A percentile compares a stretch with the other conserved stretches of the same genome.
Evolutionary conservation across 2,329 filamentous ascomycete genomes (phyloP).

Genomic region (Colletotrichum navitas): DNA sequence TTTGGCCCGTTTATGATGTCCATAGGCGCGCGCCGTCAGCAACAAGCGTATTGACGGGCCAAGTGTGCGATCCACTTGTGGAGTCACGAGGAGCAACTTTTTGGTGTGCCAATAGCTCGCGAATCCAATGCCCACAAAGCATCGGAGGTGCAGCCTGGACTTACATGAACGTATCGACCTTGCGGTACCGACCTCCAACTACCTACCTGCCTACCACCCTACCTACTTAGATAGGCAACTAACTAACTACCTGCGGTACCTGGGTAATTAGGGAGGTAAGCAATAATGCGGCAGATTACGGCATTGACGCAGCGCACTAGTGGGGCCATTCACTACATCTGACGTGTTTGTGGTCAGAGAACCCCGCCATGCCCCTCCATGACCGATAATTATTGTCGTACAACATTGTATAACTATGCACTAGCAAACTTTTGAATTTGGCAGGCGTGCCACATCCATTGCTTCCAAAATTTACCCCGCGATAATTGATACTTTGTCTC

Average conservation of each 20-base stretch:
- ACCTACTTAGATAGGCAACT: too few relatives aligned
- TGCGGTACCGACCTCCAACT: too few relatives aligned
- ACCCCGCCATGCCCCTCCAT: slow-evolving; percentile 26
- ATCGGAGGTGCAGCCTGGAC: too few relatives aligned
- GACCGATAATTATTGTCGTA: neutral
- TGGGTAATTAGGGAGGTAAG: neutral
- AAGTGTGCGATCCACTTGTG: too few relatives aligned
- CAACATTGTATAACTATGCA: neutral
- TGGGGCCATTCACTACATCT: neutral
- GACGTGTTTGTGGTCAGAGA: slow-evolving; percentile 15
- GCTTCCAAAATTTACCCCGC: slow-evolving; percentile 7
- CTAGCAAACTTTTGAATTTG: slow-evolving; percentile 9
- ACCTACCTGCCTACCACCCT: too few relatives aligned
- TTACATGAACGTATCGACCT: too few relatives aligned
- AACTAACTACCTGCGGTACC: too few relatives aligned
- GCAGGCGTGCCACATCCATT: neutral
- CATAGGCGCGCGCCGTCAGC: neutral
- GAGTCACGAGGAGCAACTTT: too few relatives aligned
- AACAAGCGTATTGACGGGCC: neutral
- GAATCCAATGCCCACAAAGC: too few relatives aligned
- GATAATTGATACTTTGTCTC: neutral
- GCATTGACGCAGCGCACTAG: neutral
- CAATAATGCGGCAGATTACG: neutral
- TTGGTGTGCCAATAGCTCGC: neutral
- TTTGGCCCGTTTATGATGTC: neutral